Evolutionary conservation across 2,329 filamentous ascomycete species (phyloP), one percentile per base, ranked within the genome.

Genomic region (Cyphellophora attinorum): DNA sequence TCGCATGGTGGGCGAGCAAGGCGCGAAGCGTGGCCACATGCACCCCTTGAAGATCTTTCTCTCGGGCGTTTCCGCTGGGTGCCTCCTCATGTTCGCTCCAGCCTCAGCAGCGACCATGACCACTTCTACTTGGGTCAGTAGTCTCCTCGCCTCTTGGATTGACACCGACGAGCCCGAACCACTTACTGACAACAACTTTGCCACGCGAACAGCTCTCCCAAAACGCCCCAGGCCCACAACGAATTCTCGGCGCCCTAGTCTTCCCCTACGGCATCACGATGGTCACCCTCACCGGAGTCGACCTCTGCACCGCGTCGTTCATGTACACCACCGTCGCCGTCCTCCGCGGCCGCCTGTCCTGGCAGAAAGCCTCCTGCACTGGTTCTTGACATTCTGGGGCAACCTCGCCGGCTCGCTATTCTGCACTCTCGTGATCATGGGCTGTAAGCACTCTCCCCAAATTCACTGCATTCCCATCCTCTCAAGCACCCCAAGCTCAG

Each of bases 41-140:
- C 59, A 67, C 6, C 51, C 64, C 3, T 64, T 70, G 46, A 73
- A 72, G 42, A 57, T 72, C 21, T 71, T 72, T 42, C 45, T 68
- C 29, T 70, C 64, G 39, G 54, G 63, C 3, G 59, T 72, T 25
- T 64, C 68, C 29, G 68, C 68, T 3, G 70, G 71, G 0, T 62
- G 62, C 35, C 51, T 74, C 5, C 53, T 74, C 2, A 59, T 64
- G 2, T 72, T 74, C 41, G 68, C 64, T 4, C 65, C 62, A 25
- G 68, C 64, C 1, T 60, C 64, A 2, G 49, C 55, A 0, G 21
- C 21, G 21, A 25, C 21, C n/a, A 25, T 25, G 51, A 71, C 11
- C 62, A 59, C 31, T 62, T 62, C 17, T 62, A 57, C 40, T 51
- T 62, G 3, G 53, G 62, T 1, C 59, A 64, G 1, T 69, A 64